Base-by-base conservation (phyloP, 208 protist genomes). In the Trypanosoma avium region DNA sequence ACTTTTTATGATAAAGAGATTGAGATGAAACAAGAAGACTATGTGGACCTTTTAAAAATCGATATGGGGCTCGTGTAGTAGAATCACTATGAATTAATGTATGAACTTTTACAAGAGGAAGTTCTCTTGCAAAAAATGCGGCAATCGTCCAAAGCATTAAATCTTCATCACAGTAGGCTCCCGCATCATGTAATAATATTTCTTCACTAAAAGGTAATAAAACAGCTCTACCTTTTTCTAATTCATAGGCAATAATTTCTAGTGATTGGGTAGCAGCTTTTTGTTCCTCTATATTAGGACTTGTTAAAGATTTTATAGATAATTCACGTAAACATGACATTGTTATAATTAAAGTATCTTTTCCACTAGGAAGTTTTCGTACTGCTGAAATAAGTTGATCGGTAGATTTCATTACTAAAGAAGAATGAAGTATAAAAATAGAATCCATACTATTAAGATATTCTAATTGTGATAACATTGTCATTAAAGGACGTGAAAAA, bases 61-160 rank as follows among this genome's bases (percentile, higher is more conserved):
- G 81, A 12, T 96, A 79, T 17, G 90, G 90, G 8, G 73, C 64
- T 22, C 79, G 74, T 13, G 90, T 86, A 9, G 67, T 53, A 52
- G 57, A 73, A 26, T 62, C 62, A 1, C 47, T 58, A 58, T 79
- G 79, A 48, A 93, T 86, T 13, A 96, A 67, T 22, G 86, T 86
- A 61, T 83, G 71, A n/a, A 89, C 79, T 61, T 87, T 86, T 61
- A 93, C 82, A 17, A 93, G 47, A 5, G 90, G 90, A 24, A 92
- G 32, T 70, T 93, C 86, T 5, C 86, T 79, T 0, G 86, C 83
- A 21, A 91, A 77, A 61, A 82, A 89, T 15, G 86, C 90, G 19
- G 86, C 86, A 24, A 96, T 33, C 1, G 82, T 91, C 87, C 90
- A 96, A 36, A 93, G 70, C 74, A 96, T 87, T 17, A 96, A 61